Conservation (phyloP, 306 rosid species). For the Herpetospermum pedunculosum region DNA sequence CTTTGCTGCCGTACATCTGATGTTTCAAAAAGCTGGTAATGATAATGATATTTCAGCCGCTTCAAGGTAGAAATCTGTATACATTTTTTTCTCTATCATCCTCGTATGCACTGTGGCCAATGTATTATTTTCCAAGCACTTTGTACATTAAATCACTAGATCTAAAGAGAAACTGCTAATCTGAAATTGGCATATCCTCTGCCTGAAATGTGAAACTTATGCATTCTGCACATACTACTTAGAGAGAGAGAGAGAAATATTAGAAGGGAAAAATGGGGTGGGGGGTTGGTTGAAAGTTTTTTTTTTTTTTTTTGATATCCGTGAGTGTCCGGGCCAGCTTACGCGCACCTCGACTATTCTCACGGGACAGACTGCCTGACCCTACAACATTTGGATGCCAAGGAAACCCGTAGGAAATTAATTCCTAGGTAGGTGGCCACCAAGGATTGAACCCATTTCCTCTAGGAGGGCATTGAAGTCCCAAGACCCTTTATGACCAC, state of each 20-base stretch:
- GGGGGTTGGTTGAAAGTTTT: not conserved
- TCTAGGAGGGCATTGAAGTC: too few species aligned
- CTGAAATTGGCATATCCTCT: not conserved
- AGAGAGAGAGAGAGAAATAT: too few species aligned
- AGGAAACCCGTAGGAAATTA: too few species aligned
- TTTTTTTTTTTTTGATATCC: too few species aligned
- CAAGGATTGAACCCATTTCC: too few species aligned
- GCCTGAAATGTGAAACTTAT: not conserved
- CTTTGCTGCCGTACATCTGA: conserved; percentile 76
- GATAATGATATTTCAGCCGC: conserved; percentile 84
- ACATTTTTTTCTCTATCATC: conserved; percentile 3
- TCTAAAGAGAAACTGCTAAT: not conserved
- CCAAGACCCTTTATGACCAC: too few species aligned
- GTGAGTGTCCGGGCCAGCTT: too few species aligned
- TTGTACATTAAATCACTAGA: not conserved
- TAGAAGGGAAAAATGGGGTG: not conserved
- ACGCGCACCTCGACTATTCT: too few species aligned
- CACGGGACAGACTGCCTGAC: too few species aligned
- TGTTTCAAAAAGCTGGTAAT: conserved; percentile 56
- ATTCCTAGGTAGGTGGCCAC: too few species aligned
- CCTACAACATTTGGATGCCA: too few species aligned
- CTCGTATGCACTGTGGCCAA: not conserved
- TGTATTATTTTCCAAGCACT: not conserved
- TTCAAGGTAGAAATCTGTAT: conserved; percentile 52
- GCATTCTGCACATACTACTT: not conserved